Base-by-base conservation (phyloP, 139 green algal species). In the Nannochloris sp. region DNA sequence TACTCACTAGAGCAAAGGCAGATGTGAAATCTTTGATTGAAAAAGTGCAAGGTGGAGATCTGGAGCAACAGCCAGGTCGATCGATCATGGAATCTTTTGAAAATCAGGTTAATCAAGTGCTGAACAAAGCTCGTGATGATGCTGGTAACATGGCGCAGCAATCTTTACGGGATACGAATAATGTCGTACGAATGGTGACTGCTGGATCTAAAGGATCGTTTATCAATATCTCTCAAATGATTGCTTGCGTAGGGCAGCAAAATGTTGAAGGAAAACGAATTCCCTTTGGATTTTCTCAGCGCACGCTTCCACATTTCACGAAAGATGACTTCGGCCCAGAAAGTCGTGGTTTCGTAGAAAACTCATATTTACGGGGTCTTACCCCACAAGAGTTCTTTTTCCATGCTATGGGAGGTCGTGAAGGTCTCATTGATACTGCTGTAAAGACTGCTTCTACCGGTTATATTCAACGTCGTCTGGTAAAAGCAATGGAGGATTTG, bases 221-320 rank as follows among this genome's bases (percentile, higher is more conserved):
- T 85, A 96, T 98, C 81, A 99, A 99, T 86, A 99, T 99, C 78
- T 97, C 92, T 4, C 85, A 97, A 91, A 99, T 99, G 92, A 96
- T 96, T 82, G 95, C 93, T 0, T 99, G 95, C 63, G 93, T 99
- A 74, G 95, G 92, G 15, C 95, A 99, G 87, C 95, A 99, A 85
- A 99, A 99, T 74, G 94, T 99, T 35, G 95, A 99, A 79, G 94
- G 94, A 65, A 97, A 97, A 77, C 92, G 95, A 58, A 98, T 99
- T 56, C 95, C 91, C 38, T 98, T 92, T 69, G 92, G 91, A 57
- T 99, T 99, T 75, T 68, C 83, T 38, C 72, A 86, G 45, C 83
- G 92, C 35, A 96, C 92, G 4, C 83, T 97, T 68, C 92, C 92
- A 29, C 92, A 97, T 80, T 97, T 97, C 80, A 94, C 80, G 62